Percentiles rank a stretch among this genome's conserved stretches.
phyloP scores from a whole-genome alignment of 208 protist genomes.

The Trypanosoma rangeli region DNA sequence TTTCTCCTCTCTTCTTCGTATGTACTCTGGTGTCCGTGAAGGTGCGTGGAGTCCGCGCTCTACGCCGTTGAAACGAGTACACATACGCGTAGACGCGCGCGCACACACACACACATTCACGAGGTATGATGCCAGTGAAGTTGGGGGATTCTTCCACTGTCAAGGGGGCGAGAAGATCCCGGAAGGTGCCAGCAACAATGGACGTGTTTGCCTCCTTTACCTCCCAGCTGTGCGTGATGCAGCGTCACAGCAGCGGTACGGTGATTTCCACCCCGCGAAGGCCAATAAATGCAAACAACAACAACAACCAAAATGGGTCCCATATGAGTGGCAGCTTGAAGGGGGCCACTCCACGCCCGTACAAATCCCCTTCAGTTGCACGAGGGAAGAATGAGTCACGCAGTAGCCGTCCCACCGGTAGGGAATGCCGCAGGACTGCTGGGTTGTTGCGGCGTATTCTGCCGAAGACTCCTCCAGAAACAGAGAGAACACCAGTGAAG shows the following conservation, averaged over 20 bases:
- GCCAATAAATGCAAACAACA: background rate
- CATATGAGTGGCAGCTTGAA: background rate
- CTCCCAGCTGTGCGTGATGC: background rate
- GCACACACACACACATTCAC: slow-evolving; percentile 13
- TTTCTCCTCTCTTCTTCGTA: slow-evolving; percentile 6
- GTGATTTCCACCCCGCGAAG: background rate
- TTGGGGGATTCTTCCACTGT: background rate
- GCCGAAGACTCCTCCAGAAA: background rate
- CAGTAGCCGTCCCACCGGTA: background rate
- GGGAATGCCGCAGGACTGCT: background rate
- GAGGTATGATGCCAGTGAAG: background rate
- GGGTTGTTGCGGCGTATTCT: background rate
- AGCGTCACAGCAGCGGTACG: background rate
- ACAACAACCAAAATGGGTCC: background rate
- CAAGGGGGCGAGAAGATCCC: background rate
- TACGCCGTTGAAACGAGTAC: background rate
- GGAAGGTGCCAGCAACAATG: background rate
- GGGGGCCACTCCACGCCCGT: background rate
- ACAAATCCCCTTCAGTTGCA: background rate
- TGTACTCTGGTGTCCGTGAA: slow-evolving; percentile 7
- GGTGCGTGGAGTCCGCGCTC: background rate
- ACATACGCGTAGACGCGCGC: background rate
- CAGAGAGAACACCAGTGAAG: background rate
- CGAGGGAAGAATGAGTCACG: background rate
- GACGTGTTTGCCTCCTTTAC: background rate